Conservation (phyloP, 75 land plant genomes). For the Gnetum montanum region DNA sequence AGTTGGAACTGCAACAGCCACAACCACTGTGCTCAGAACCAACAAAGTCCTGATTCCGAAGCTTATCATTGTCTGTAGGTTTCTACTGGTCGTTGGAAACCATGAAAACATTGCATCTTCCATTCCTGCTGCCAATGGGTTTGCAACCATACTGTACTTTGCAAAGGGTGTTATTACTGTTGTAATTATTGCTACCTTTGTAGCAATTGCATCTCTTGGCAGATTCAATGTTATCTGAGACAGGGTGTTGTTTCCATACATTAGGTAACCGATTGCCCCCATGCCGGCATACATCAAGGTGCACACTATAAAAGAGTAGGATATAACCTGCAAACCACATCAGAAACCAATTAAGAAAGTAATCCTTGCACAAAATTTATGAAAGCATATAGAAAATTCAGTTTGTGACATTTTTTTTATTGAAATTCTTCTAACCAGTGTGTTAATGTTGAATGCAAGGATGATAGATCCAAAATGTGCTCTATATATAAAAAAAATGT, state of each 20-base stretch:
- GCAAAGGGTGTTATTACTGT: slow-evolving; percentile 7
- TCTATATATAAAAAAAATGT: too few species aligned
- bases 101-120: not conserved
- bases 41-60: slow-evolving; percentile 41
- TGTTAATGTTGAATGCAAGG: too few species aligned
- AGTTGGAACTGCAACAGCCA: slow-evolving; percentile 63
- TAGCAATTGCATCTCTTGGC: slow-evolving; percentile 10
- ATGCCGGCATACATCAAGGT: slow-evolving; percentile 7
- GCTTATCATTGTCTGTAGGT: slow-evolving; percentile 1
- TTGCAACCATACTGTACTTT: not conserved
- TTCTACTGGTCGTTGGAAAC: too few species aligned
- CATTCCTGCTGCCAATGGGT: not conserved
- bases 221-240: slow-evolving; percentile 21
- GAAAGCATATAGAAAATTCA: too few species aligned
- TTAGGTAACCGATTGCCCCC: slow-evolving; percentile 5
- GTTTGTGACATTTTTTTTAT: not conserved
- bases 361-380: too few species aligned
- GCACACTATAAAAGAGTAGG: slow-evolving; percentile 1
- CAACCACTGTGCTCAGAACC: slow-evolving; percentile 44
- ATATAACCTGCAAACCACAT: not conserved
- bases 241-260: slow-evolving; percentile 10
- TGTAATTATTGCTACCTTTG: slow-evolving; percentile 14
- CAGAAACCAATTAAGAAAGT: not conserved
- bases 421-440: not conserved
- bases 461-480: too few species aligned